Percentiles rank a stretch among this genome's conserved stretches.
These are phyloP conservation scores for Dispira simplex DNA, from an alignment of 192 early-diverging fungal genomes.

Conservation along the genomic window DNA sequence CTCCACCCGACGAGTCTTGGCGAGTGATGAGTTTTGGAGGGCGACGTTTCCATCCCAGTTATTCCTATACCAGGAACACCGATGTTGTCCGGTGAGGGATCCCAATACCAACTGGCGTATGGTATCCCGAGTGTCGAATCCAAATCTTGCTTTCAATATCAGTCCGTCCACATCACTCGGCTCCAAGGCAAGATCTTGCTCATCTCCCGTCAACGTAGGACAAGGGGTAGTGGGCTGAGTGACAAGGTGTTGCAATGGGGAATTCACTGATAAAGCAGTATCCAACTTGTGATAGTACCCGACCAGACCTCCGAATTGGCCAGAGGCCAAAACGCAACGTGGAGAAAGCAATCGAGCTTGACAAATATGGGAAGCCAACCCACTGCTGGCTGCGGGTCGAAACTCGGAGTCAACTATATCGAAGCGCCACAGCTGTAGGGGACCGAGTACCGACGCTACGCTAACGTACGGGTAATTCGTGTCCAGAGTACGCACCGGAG, in stretches of 20 bases:
- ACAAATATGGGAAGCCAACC: not conserved
- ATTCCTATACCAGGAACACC: not conserved
- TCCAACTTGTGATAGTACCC: not conserved
- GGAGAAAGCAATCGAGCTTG: not conserved
- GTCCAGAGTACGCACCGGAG: constrained; percentile 1
- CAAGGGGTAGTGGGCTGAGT: not conserved
- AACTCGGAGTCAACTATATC: not conserved
- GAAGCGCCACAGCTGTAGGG: constrained; percentile 4
- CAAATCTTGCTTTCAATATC: not conserved
- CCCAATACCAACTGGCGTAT: not conserved
- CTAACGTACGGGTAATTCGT: not conserved
- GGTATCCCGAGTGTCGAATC: not conserved
- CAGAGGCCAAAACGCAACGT: not conserved
- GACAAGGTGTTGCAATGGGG: not conserved
- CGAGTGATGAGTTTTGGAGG: too few species aligned
- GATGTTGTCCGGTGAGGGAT: not conserved
- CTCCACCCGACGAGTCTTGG: not conserved
- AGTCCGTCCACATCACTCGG: not conserved
- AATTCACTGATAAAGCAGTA: not conserved
- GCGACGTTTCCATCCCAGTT: not conserved
- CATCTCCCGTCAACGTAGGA: not conserved
- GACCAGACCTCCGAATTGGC: constrained; percentile 5
- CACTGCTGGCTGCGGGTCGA: not conserved
- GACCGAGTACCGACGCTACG: not conserved
- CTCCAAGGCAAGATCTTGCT: not conserved